Evolutionary conservation across 2,329 filamentous ascomycete genomes (phyloP).

Genomic region (Beauveria caledonica): DNA sequence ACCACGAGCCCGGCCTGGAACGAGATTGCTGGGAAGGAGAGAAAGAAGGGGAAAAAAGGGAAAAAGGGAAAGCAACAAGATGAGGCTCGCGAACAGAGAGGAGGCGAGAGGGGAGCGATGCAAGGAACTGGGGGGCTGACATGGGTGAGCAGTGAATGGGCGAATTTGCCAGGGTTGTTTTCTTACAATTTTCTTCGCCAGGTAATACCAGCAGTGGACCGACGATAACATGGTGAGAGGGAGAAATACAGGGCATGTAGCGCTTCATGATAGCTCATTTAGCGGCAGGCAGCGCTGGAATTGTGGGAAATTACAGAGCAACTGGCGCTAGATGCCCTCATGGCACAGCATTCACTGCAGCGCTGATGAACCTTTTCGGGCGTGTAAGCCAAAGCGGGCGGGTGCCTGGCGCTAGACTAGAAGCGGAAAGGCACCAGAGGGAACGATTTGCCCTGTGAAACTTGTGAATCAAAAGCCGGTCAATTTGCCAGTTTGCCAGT

Average conservation of each 20-base stretch:
- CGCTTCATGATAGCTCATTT: not conserved
- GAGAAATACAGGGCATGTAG: not conserved
- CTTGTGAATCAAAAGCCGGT: not conserved
- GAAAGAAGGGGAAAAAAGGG: not conserved
- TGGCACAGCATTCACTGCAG: not conserved
- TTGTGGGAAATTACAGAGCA: not conserved
- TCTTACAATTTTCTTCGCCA: not conserved
- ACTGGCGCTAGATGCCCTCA: not conserved
- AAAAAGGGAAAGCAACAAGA: not conserved
- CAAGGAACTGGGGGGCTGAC: not conserved
- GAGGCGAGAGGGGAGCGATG: not conserved
- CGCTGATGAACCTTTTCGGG: no score
- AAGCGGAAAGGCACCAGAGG: slow-evolving; percentile 5
- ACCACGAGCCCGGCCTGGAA: slow-evolving; percentile 11
- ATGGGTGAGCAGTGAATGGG: not conserved
- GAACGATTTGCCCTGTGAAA: not conserved
- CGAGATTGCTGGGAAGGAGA: slow-evolving; percentile 7
- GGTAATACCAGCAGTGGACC: slow-evolving; percentile 1
- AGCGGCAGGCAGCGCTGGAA: not conserved
- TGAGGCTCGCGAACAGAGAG: slow-evolving; percentile 6
- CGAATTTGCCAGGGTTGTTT: not conserved
- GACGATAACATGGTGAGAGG: not conserved
- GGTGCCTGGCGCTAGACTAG: slow-evolving; percentile 7
- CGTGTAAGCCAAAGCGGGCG: not conserved
- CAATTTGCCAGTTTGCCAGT: no score